A percentile compares a stretch with the other conserved stretches of the same genome.
Conservation (phyloP, 2,329 filamentous ascomycete genomes). For the Phialophora verrucosa region DNA sequence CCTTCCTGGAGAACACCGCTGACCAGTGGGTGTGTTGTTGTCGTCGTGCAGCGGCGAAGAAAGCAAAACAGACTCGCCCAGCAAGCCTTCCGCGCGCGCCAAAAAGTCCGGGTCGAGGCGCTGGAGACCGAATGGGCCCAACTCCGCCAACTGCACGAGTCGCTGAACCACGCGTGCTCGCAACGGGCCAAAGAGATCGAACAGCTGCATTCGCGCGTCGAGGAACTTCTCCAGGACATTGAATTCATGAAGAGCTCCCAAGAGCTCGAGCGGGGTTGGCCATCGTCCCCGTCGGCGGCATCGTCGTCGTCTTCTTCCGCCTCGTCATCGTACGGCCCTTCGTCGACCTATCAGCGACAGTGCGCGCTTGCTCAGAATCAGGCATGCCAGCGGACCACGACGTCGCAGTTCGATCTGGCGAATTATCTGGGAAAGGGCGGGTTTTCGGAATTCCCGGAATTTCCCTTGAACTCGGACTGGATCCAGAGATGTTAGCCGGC, state of each 20-base stretch:
- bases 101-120: constrained; percentile 15
- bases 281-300: background rate
- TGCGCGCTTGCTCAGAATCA: background rate
- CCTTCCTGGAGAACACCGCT: background rate
- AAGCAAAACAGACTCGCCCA: constrained; percentile 17
- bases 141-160: constrained; percentile 16
- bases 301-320: background rate
- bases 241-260: constrained; percentile 13
- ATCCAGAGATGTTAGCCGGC: background rate
- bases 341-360: background rate
- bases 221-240: constrained; percentile 14
- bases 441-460: constrained; percentile 8
- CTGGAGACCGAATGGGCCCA: constrained; percentile 15
- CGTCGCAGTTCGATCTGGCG: constrained; percentile 3
- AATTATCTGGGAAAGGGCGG: constrained; percentile 10
- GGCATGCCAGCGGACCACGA: background rate
- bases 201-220: constrained; percentile 15
- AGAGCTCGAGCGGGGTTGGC: constrained; percentile 13
- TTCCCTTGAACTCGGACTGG: background rate
- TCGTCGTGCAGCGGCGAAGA: constrained; percentile 11
- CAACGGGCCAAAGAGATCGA: constrained; percentile 13
- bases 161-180: constrained; percentile 16
- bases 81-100: constrained; percentile 17
- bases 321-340: background rate
- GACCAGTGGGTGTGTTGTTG: background rate